Conservation (phyloP, 1,139 yeast species). For the Saccharomycopsis hybrid region DNA sequence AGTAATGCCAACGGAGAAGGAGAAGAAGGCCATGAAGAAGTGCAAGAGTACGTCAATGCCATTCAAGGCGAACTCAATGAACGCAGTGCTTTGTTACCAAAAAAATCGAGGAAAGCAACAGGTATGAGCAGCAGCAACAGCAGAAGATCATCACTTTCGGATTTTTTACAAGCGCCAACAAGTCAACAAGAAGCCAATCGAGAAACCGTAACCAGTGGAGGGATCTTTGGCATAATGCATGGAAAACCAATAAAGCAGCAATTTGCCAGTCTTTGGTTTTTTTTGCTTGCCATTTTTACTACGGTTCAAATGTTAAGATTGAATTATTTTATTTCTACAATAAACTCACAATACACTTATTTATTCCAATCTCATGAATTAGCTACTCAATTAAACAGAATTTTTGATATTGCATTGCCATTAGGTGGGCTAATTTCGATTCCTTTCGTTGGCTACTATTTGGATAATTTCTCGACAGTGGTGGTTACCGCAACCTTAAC, state of each 20-base stretch:
- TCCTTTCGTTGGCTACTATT: constrained; percentile 51
- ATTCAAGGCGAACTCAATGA: constrained; percentile 16
- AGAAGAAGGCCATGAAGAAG: neutral
- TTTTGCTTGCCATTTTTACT: constrained; percentile 47
- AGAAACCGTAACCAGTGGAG: constrained; percentile 10
- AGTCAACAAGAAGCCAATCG: constrained; percentile 11
- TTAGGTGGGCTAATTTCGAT: constrained; percentile 53
- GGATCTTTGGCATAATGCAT: constrained; percentile 45
- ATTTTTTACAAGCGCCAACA: constrained; percentile 16
- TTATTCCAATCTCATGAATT: constrained; percentile 37
- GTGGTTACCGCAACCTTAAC: constrained; percentile 39
- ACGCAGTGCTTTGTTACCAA: constrained; percentile 10
- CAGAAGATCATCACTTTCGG: constrained; percentile 21
- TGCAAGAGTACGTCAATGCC: neutral
- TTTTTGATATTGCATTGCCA: constrained; percentile 56
- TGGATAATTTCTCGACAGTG: constrained; percentile 49
- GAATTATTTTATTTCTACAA: constrained; percentile 57
- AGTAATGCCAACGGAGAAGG: neutral
- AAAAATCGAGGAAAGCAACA: too few relatives aligned
- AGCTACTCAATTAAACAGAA: constrained; percentile 45
- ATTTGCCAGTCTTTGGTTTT: constrained; percentile 48
- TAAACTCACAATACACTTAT: constrained; percentile 47
- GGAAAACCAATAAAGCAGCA: constrained; percentile 45
- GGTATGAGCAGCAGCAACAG: neutral
- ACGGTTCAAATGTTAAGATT: constrained; percentile 59